These are phyloP conservation scores for Chaetoceros tenuissimus DNA, from an alignment of 108 stramenopile species.

Conservation along the genomic window DNA sequence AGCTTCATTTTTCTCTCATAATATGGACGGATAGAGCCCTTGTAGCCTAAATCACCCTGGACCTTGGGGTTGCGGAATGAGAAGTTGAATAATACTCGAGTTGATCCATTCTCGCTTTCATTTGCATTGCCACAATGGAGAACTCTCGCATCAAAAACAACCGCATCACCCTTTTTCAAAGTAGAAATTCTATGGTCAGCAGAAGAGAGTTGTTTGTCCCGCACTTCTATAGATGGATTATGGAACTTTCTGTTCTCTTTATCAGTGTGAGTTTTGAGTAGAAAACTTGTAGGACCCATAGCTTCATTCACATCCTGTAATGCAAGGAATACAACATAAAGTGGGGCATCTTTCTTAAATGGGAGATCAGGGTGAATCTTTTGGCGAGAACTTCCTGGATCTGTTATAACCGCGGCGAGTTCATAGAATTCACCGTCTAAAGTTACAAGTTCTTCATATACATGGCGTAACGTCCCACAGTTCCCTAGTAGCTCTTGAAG, in stretches of 20 bases:
- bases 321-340: slow-evolving; percentile 48
- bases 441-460: slow-evolving; percentile 42
- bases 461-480: slow-evolving; percentile 25
- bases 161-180: slow-evolving; percentile 36
- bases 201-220: slow-evolving; percentile 17
- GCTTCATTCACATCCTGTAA: slow-evolving; percentile 45
- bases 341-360: slow-evolving; percentile 24
- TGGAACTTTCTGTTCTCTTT: slow-evolving; percentile 13
- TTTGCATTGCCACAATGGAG: slow-evolving; percentile 52
- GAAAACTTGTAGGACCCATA: slow-evolving; percentile 55
- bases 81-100: slow-evolving; percentile 44
- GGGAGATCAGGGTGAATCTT: slow-evolving; percentile 48
- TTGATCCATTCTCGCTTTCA: slow-evolving; percentile 9
- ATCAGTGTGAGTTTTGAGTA: slow-evolving; percentile 24
- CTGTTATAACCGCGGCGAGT: slow-evolving; percentile 39
- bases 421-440: slow-evolving; percentile 45
- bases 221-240: slow-evolving; percentile 4
- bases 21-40: slow-evolving; percentile 40
- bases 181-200: slow-evolving; percentile 14
- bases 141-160: slow-evolving; percentile 39
- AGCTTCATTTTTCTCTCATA: slow-evolving; percentile 29
- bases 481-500: slow-evolving; percentile 23
- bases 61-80: slow-evolving; percentile 41
- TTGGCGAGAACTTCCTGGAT: slow-evolving; percentile 37
- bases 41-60: slow-evolving; percentile 31